Base-by-base conservation (phyloP, 208 protist species). In the Crithidia brevicula region DNA sequence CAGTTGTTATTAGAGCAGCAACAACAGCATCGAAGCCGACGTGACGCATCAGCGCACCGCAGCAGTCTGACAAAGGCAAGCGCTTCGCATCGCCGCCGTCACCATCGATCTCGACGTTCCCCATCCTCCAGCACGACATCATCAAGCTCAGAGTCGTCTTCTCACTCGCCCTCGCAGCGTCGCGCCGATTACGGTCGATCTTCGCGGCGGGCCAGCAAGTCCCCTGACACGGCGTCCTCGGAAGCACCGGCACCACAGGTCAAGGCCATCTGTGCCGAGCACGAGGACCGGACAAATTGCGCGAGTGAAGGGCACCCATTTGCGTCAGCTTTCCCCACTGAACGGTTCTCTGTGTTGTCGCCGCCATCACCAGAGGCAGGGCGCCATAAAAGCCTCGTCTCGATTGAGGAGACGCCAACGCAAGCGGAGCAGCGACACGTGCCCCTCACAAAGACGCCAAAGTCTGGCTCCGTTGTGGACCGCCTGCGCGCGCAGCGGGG, bases 1-100 rank as follows among this genome's bases (percentile, higher is more conserved):
- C 67, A 72, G 23, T 58, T 59, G 61, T 40, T 70, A 18, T 42
- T 77, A 15, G 71, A 52, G 30, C 62, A 70, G 16, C 62, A 77
- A 51, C 66, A 64, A 54, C n/a, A 43, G 46, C 30, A n/a, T 15
- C 27, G 11, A 15, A 33, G 23, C 30, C 28, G n/a, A 11, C 7
- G 7, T 3, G 20, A 30, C 22, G 8, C 46, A 15, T 13, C 46
- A 5, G 23, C 46, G 8, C 46, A 30, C n/a, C 50, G 33, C 18
- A 43, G n/a, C 28, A 58, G 8, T 3, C 50, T 43, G 8, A 43
- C 6, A 20, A 46, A 20, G 30, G 23, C n/a, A 34, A 46, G 9
- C 10, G 8, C 45, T 15, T 60, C 36, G 11, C 13, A 3, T 1
- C 18, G 25, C 10, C 18, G 36, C 20, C 40, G 36, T 13, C 34